phyloP scores from a whole-genome alignment of 2,329 filamentous ascomycete species.

The Xylaria hypoxylon region DNA sequence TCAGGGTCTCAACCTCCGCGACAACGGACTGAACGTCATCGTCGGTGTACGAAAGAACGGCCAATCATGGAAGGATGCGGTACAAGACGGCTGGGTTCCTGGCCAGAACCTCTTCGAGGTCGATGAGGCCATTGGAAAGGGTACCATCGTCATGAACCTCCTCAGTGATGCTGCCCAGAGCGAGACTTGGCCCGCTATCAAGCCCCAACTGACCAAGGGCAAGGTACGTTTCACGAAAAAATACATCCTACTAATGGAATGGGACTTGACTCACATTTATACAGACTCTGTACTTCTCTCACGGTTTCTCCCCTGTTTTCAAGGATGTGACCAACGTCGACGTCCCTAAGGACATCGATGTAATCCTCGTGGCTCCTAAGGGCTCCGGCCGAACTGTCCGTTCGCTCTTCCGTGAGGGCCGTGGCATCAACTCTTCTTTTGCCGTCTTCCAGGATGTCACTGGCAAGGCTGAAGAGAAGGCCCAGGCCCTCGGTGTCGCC shows the following conservation, averaged over 20 bases:
- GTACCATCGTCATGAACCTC: conserved; percentile 99
- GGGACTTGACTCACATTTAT: conserved; percentile 19
- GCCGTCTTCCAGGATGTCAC: conserved; percentile 99
- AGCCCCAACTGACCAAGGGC: conserved; percentile 97
- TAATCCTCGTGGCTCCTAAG: conserved; percentile 99
- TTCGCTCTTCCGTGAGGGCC: conserved; percentile 98
- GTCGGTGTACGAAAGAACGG: conserved; percentile 98
- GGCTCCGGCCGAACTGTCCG: conserved; percentile 98
- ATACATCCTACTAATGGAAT: conserved; percentile 32
- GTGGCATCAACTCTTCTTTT: conserved; percentile 99
- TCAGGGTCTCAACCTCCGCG: conserved; percentile 98
- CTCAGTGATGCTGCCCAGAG: conserved; percentile 97
- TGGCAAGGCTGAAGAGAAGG: conserved; percentile 98
- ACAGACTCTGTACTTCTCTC: conserved; percentile 99
- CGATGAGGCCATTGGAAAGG: conserved; percentile 92
- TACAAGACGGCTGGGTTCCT: conserved; percentile 96
- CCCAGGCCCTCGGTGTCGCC: conserved; percentile 94
- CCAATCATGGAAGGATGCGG: conserved; percentile 97
- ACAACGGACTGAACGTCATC: conserved; percentile 99
- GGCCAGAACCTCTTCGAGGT: conserved; percentile 99
- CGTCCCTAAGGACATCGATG: conserved; percentile 93
- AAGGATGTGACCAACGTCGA: conserved; percentile 99
- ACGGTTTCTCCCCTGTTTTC: conserved; percentile 99
- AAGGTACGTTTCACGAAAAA: conserved; percentile 73
- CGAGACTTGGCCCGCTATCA: conserved; percentile 98